Percentiles rank a stretch among this genome's conserved stretches.
These are phyloP conservation scores for Liquidambar formosana DNA, from an alignment of 164 flowering plant genomes.

Conservation along the genomic window DNA sequence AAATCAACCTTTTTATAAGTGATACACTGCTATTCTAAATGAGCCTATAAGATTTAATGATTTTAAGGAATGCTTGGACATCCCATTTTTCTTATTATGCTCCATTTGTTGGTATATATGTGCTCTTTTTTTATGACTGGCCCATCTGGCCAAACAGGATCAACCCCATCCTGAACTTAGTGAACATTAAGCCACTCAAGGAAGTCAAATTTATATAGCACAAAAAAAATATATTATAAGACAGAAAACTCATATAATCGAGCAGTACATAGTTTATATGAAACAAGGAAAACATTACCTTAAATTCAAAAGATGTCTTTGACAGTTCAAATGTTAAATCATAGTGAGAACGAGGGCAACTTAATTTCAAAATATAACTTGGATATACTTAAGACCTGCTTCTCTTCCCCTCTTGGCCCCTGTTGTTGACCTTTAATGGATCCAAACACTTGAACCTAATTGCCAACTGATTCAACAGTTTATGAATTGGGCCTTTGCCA, in stretches of 20 bases:
- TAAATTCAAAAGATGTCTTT: conserved; percentile 75
- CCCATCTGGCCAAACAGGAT: too few species aligned
- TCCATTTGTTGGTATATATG: too few species aligned
- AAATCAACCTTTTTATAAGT: too few species aligned
- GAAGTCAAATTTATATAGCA: not conserved
- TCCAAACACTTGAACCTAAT: conserved; percentile 33
- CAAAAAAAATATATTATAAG: not conserved
- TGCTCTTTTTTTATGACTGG: not conserved
- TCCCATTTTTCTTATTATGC: too few species aligned
- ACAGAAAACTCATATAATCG: not conserved
- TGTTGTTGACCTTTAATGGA: conserved; percentile 25
- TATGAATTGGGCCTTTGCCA: conserved; percentile 47
- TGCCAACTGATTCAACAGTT: conserved; percentile 67
- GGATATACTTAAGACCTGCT: conserved; percentile 48
- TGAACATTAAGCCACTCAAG: not conserved
- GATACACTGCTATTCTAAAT: too few species aligned
- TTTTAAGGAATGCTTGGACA: too few species aligned
- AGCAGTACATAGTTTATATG: not conserved
- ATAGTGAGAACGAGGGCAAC: conserved; percentile 68
- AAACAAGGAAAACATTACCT: conserved; percentile 45
- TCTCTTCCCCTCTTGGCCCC: conserved; percentile 41
- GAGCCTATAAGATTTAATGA: too few species aligned
- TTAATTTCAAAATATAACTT: conserved; percentile 44
- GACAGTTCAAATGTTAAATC: conserved; percentile 77
- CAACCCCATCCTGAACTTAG: too few species aligned